Evolutionary conservation across 306 rosid species (phyloP), one percentile per base, ranked within the genome.

Genomic region (Cyamopsis tetragonoloba): DNA sequence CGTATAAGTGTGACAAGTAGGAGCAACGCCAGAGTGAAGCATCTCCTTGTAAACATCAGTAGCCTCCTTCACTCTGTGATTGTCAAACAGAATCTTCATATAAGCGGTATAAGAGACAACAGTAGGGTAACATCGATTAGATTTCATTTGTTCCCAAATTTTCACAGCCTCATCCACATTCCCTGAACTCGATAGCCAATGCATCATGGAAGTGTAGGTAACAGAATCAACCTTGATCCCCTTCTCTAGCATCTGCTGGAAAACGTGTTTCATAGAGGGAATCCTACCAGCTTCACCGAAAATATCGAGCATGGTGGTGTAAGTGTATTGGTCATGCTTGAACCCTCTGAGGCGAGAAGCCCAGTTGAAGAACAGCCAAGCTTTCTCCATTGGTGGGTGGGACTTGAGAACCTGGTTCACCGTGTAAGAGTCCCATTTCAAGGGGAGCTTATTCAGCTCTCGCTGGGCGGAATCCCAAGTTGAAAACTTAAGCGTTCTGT

Each of bases 271-370:
- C 97, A 88, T 91, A n/a, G 98, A 91, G 0, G 83, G 72, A 63
- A 91, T 61, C 34, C 98, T 85, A 78, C 98, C 92, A 4, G 96
- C 96, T 71, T 91, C 98, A 49, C 96, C 98, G 24, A 91, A 91
- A 70, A 91, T 87, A 66, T 87, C 85, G 20, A 88, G 61, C 96
- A 91, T 88, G 9, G 97, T 91, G 2, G 96, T 88, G 74, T 72
- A 88, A 23, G 96, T 91, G 84, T 53, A 91, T 2, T 88, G 91
- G 59, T 91, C 96, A 9, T 91, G 96, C 86, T 88, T 87, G 75
- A 88, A 83, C 15, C 77, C 81, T 75, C 12, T 78, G 13, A 91
- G 48, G 26, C 34, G 14, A 32, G 87, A 73, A 39, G 83, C 96
- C 96, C 91, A 88, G 50, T 84, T 88, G 85, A 91, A 91, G 73